Evolutionary conservation across 2,329 filamentous ascomycete species (phyloP).

Genomic region (Clarireedia sp.): DNA sequence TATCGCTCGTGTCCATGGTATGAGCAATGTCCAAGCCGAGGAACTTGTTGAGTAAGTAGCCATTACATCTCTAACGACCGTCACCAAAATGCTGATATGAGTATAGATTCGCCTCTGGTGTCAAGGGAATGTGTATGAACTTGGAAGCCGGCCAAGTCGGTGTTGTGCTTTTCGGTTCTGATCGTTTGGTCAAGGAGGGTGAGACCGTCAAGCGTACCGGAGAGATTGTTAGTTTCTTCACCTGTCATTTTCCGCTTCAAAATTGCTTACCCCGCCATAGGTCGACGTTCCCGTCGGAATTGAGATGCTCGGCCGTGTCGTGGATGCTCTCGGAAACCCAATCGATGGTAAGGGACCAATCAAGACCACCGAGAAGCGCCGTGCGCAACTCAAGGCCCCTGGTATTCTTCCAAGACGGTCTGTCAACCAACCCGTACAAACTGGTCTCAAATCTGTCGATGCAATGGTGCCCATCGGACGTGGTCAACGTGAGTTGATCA

Average conservation of each 20-base stretch:
- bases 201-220: constrained; percentile 99
- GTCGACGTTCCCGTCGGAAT: constrained; percentile 92
- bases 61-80: constrained; percentile 11
- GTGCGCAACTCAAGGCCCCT: constrained; percentile 98
- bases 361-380: constrained; percentile 83
- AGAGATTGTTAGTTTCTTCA: constrained; percentile 72
- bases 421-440: constrained; percentile 98
- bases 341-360: constrained; percentile 99
- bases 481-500: constrained; percentile 99
- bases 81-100: constrained; percentile 14
- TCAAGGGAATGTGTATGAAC: constrained; percentile 99
- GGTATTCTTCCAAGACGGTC: constrained; percentile 95
- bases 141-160: constrained; percentile 99
- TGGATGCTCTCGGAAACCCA: constrained; percentile 97
- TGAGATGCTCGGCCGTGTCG: constrained; percentile 93
- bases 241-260: neutral
- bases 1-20: constrained; percentile 99
- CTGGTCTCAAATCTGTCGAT: constrained; percentile 97
- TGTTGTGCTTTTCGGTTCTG: constrained; percentile 99
- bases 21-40: constrained; percentile 99
- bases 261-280: constrained; percentile 39
- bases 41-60: constrained; percentile 98
- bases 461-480: constrained; percentile 99
- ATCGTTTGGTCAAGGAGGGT: constrained; percentile 99
- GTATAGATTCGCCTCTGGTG: constrained; percentile 90